These are phyloP conservation scores for Paecilomyces sp. DNA, from an alignment of 2,329 filamentous ascomycete genomes.

Conservation along the genomic window DNA sequence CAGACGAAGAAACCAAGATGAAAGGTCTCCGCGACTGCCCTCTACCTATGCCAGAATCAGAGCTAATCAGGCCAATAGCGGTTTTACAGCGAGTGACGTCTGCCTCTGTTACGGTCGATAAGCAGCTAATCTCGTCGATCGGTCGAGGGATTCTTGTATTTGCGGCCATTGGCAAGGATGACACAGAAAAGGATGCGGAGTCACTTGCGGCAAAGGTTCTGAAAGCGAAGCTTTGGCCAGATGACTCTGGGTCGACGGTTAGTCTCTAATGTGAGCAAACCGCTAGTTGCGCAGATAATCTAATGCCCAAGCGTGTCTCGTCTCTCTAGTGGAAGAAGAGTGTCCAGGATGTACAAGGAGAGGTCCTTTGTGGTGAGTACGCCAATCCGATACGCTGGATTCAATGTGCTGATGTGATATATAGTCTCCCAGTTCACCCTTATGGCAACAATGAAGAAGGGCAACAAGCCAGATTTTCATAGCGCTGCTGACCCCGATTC, in stretches of 20 bases:
- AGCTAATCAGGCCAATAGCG: constrained; percentile 45
- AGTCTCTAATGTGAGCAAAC: neutral
- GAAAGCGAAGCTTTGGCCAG: constrained; percentile 88
- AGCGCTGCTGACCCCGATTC: constrained; percentile 72
- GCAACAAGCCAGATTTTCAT: constrained; percentile 91
- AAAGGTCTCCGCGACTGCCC: constrained; percentile 27
- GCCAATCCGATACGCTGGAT: neutral
- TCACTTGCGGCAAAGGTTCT: constrained; percentile 76
- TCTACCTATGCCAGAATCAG: neutral
- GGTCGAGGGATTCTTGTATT: constrained; percentile 85
- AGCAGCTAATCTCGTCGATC: constrained; percentile 82
- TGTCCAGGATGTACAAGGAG: constrained; percentile 80
- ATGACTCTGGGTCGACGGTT: constrained; percentile 63
- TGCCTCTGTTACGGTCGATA: constrained; percentile 90
- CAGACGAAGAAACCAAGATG: constrained; percentile 18
- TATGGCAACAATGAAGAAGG: constrained; percentile 87
- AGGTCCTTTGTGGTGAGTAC: constrained; percentile 80
- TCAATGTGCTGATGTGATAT: neutral
- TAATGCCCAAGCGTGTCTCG: constrained; percentile 1
- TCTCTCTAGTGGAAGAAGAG: constrained; percentile 72
- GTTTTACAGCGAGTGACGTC: constrained; percentile 91
- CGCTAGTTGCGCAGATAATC: neutral
- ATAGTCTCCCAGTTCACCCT: constrained; percentile 95
- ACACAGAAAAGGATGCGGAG: constrained; percentile 83
- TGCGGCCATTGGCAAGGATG: constrained; percentile 82